These are phyloP conservation scores for Chrysosporium queenslandicum DNA, from an alignment of 2,329 filamentous ascomycete species.

Conservation along the genomic window DNA sequence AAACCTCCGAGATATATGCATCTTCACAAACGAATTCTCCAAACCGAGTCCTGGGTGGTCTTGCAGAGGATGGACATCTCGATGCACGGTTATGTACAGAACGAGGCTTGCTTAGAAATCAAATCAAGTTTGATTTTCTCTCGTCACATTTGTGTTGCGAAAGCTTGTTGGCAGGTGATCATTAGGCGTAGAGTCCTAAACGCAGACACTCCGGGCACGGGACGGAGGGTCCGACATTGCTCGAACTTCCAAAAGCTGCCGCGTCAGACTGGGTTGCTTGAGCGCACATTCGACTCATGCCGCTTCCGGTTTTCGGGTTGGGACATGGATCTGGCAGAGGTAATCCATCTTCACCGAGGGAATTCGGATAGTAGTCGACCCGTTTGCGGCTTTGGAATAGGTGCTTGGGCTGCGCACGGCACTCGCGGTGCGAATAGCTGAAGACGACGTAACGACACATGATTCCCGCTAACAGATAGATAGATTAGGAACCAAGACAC, in stretches of 20 bases:
- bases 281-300: neutral
- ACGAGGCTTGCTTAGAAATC: no score
- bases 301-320: neutral
- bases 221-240: neutral
- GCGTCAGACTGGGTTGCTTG: neutral
- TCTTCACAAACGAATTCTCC: no score
- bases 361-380: no score
- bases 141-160: no score
- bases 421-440: neutral
- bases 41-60: no score
- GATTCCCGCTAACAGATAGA: no score
- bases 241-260: neutral
- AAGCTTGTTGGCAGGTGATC: no score
- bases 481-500: no score
- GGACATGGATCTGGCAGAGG: neutral
- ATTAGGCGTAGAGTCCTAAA: neutral
- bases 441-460: neutral
- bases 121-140: no score
- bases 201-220: neutral
- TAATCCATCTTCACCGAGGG: neutral
- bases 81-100: no score
- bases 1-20: no score
- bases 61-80: no score
- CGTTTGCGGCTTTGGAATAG: neutral
- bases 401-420: neutral